A percentile compares a stretch with the other conserved stretches of the same genome.
phyloP scores from a whole-genome alignment of 2,329 filamentous ascomycete species.

The Zasmidium cellare region DNA sequence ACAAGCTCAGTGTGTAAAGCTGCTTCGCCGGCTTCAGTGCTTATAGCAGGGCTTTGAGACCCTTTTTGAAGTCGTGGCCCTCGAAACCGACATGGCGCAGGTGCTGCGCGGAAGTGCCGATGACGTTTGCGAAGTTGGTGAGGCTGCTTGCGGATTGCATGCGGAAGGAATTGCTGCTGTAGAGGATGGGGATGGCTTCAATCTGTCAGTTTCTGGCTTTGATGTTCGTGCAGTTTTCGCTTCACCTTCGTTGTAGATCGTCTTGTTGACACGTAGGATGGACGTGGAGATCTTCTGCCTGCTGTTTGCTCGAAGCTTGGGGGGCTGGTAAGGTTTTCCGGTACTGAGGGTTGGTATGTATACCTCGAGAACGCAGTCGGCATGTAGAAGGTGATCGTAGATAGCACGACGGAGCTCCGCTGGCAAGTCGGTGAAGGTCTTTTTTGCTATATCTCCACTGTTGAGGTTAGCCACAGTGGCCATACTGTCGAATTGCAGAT shows the following conservation, averaged over 20 bases:
- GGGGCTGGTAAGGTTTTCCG: too few relatives aligned
- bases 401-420: constrained; percentile 5
- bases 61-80: background rate
- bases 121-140: background rate
- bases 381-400: background rate
- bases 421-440: background rate
- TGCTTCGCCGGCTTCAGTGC: background rate
- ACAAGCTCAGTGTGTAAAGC: background rate
- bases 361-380: background rate
- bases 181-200: background rate
- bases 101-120: background rate
- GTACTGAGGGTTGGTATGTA: too few relatives aligned
- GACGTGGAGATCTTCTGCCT: background rate
- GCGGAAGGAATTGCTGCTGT: background rate
- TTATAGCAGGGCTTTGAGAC: background rate
- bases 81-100: background rate
- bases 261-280: background rate
- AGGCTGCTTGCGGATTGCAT: background rate
- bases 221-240: background rate
- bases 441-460: too few relatives aligned
- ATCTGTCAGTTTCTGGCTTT: background rate
- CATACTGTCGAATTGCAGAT: too few relatives aligned
- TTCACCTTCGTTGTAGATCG: background rate
- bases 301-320: background rate
- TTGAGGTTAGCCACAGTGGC: too few relatives aligned